Evolutionary conservation across 2,329 filamentous ascomycete genomes (phyloP), one percentile per base, ranked within the genome.

Genomic region (Apiospora saccharicola): DNA sequence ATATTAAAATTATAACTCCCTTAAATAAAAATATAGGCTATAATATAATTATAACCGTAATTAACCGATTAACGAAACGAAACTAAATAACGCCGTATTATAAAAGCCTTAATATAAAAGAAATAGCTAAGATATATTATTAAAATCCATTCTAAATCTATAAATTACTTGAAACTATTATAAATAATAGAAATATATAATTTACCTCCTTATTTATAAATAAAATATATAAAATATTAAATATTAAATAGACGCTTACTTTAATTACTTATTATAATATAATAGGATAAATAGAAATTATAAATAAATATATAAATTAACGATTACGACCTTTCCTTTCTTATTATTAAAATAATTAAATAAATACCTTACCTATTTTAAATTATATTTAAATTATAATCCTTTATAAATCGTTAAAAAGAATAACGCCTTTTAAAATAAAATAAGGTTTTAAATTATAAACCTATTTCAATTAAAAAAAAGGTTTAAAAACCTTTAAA

Each of bases 251-350:
- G n/a, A 47, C 6, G 1, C 44, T 43, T 68, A 43, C n/a, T 5
- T 68, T 24, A 24, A 68, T 26, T 1, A 6, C 3, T 2, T 67
- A 67, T 37, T 37, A 67, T 57, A 30, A 75, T 73, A 74, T 72
- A 64, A 67, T 43, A 72, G 43, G 46, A 44, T 73, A 64, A 47
- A 51, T 51, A 72, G 72, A 30, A n/a, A 61, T 75, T 57, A 75
- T 71, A 41, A 53, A 71, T 71, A 70, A 67, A 46, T 70, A 68
- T 57, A 10, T 49, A 73, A 74, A 74, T 74, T 61, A 74, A 64
- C 46, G 30, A 7, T 37, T 37, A n/a, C 10, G 5, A 7, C 7
- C 7, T 6, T 49, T n/a, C 7, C 7, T 37, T 4, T 4, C 34
- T 37, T 37, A 37, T 37, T 37, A 37, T 37, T 37, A 37, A 37